Evolutionary conservation across 179 eudicot genomes (phyloP), one percentile per base, ranked within the genome.

Genomic region (Corrigiola litoralis): DNA sequence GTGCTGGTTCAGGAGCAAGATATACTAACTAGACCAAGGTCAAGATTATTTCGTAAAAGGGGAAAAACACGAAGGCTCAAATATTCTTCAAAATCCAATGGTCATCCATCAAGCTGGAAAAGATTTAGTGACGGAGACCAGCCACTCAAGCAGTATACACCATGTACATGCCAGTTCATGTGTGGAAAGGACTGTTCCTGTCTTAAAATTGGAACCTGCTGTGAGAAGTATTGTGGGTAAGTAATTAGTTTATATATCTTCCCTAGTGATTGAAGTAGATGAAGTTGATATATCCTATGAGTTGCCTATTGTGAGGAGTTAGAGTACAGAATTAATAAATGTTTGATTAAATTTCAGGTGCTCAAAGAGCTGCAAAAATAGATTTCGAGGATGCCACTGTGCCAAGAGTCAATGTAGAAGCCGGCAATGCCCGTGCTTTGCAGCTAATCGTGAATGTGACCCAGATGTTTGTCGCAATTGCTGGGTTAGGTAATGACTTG

Each of bases 331-430:
- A 37, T 2, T 58, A 20, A 48, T 58, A 16, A 21, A 18, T 28
- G 16, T 9, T n/a, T 67, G 27, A 27, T 14, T 49, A 42, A 60
- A 51, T 71, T 69, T 51, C 79, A 95, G 99, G 85, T 91, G 99
- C 68, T 82, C 96, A 56, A 95, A 85, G 74, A 79, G 83, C 82
- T 95, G 99, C 80, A 95, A 88, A 77, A 95, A 88, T 62, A 81
- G 86, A 58, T 91, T 88, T 71, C 79, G 97, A 73, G 99, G 97
- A 79, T 95, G 99, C 68, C 99, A 91, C 76, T 95, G 99, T 82
- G 99, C 96, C 52, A 95, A 95, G 78, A 84, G 99, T 74, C 99
- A 91, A 79, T 95, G 99, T 82, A 85, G 90, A 87, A 91, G 95
- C 80, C 79, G 92, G 42, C 97, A 95, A 76, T 95, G 99, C 71